Base-by-base conservation (phyloP, 345 rosid species). In the Mallotus nudiflorus region DNA sequence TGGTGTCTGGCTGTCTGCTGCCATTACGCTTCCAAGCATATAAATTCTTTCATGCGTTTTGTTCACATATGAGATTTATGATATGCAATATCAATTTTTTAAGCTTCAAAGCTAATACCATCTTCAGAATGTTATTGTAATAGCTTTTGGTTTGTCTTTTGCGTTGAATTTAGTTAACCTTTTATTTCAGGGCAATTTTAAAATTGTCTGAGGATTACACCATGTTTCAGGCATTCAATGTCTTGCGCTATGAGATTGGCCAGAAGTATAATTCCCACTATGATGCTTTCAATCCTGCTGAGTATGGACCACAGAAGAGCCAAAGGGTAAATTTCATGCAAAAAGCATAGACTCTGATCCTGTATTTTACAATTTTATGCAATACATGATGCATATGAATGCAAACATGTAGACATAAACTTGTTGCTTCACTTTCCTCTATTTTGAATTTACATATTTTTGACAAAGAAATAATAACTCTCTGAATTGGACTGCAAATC, bases 241-340 rank as follows among this genome's bases (percentile, higher is more conserved):
- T 95, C 60, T 70, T 95, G 86, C 84, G 90, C 20, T 95, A 95
- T 67, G 91, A 90, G 78, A 71, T 87, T 54, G 97, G 97, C 15
- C 97, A 95, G 77, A 92, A 83, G 87, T 91, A 95, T 82, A 81
- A 90, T 81, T 83, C 97, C 48, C 99, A 95, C 69, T 91, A 86
- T 55, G 99, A 95, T 73, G 92, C 92, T 5, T 91, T 91, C 80
- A 75, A 81, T 70, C 89, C 97, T 31, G 73, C 85, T 13, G 96
- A 95, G 71, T 95, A 90, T 50, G 99, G 93, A 0, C 88, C 85
- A 0, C 90, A 81, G 46, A 81, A 82, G 74, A 83, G 85, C 78
- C 86, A 81, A 65, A 81, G 88, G 93, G 90, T 88, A 82, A 15
- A 39, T 53, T 15, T 54, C 18, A 40, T n/a, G 28, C 51, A 14